Evolutionary conservation across 2,329 filamentous ascomycete genomes (phyloP).

Genomic region (Aureobasidium sp.): DNA sequence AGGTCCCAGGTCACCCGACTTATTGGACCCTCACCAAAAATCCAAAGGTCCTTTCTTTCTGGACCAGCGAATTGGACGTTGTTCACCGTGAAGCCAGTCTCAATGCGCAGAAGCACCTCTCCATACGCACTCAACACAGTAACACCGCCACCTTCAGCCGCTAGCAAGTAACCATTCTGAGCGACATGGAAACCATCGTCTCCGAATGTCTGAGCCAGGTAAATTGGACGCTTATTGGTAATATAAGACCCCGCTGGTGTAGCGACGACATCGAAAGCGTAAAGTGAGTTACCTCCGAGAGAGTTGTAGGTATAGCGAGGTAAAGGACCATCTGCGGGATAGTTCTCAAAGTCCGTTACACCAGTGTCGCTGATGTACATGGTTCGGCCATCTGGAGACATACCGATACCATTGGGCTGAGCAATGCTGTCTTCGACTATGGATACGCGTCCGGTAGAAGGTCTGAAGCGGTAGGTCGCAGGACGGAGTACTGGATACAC

Average conservation of each 20-base stretch:
- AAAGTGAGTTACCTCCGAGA: conserved; percentile 14
- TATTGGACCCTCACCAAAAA: conserved; percentile 16
- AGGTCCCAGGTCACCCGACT: conserved; percentile 10
- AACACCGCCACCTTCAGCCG: conserved; percentile 16
- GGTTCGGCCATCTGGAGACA: conserved; percentile 35
- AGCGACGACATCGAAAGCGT: conserved; percentile 17
- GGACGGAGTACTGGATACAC: conserved; percentile 18
- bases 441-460: conserved; percentile 31
- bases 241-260: conserved; percentile 15
- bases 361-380: conserved; percentile 40
- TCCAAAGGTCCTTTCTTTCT: conserved; percentile 15
- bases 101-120: conserved; percentile 16
- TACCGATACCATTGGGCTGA: conserved; percentile 39
- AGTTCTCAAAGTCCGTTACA: conserved; percentile 11
- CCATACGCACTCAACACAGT: conserved; percentile 17
- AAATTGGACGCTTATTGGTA: conserved; percentile 16
- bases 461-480: conserved; percentile 35
- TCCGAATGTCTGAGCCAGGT: conserved; percentile 14
- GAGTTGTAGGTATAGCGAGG: conserved; percentile 14
- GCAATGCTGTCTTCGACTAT: conserved; percentile 35
- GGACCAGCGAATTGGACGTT: conserved; percentile 17
- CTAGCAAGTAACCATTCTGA: conserved; percentile 16
- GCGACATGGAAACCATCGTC: conserved; percentile 18
- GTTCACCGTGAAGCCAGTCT: conserved; percentile 16
- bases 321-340: neutral